Conservation (phyloP, 306 rosid species). For the Amphicarpaea edgeworthii region DNA sequence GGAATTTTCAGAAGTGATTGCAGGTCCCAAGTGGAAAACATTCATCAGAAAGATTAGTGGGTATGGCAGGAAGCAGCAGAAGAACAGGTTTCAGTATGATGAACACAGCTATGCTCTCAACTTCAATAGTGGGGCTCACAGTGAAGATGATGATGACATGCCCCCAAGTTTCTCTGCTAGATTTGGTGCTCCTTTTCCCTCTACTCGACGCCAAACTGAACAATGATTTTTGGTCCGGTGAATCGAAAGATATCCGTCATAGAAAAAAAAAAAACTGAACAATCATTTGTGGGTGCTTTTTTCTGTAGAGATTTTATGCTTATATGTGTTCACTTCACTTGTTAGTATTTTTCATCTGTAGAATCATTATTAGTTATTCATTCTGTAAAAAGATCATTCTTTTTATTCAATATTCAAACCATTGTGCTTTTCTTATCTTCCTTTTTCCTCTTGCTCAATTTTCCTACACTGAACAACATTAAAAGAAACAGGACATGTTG, state of each 20-base stretch:
- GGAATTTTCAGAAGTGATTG: constrained; percentile 63
- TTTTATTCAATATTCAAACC: constrained; percentile 3
- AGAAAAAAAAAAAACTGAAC: too few relatives aligned
- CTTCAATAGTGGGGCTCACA: constrained; percentile 56
- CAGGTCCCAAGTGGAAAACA: constrained; percentile 78
- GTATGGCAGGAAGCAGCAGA: constrained; percentile 50
- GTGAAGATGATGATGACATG: constrained; percentile 59
- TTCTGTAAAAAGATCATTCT: constrained; percentile 36
- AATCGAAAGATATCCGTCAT: too few relatives aligned
- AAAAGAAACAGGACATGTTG: neutral
- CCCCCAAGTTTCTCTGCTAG: constrained; percentile 60
- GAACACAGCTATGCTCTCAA: constrained; percentile 76
- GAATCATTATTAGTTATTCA: constrained; percentile 26
- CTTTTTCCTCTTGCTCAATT: constrained; percentile 20
- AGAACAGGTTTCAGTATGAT: constrained; percentile 67
- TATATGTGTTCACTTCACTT: constrained; percentile 29
- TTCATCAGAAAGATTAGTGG: constrained; percentile 66
- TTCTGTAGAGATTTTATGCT: neutral
- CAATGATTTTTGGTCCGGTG: too few relatives aligned
- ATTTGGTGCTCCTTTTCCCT: constrained; percentile 51
- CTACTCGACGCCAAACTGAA: constrained; percentile 37
- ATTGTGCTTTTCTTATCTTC: neutral
- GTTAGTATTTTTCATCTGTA: constrained; percentile 1
- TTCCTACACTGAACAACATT: neutral
- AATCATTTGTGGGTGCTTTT: neutral